These are phyloP conservation scores for Colletotrichum sansevieriae DNA, from an alignment of 2,329 filamentous ascomycete species.

Conservation along the genomic window DNA sequence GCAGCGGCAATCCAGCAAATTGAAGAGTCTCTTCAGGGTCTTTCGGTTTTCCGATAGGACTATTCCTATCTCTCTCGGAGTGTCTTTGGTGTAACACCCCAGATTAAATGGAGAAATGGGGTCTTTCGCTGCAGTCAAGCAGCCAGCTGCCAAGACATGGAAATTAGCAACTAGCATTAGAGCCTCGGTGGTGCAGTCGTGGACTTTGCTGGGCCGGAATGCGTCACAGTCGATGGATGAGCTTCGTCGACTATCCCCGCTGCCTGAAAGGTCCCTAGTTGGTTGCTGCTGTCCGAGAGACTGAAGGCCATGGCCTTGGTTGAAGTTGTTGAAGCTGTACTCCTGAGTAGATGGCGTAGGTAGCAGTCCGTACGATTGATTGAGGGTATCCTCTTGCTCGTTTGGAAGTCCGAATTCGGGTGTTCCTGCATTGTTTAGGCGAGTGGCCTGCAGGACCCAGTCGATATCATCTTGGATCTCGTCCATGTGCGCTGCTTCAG, in stretches of 20 bases:
- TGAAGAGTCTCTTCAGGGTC: background rate
- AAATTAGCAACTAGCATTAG: conserved; percentile 10
- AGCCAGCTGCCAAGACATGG: conserved; percentile 11
- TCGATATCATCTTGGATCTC: conserved; percentile 6
- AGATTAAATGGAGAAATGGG: conserved; percentile 2
- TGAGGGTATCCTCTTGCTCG: background rate
- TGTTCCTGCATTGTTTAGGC: conserved; percentile 5
- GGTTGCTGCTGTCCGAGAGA: background rate
- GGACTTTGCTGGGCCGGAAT: background rate
- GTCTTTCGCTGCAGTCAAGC: conserved; percentile 7
- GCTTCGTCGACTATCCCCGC: background rate
- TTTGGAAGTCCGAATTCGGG: background rate
- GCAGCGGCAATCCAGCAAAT: conserved; percentile 1
- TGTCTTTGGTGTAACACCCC: background rate
- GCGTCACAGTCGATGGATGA: conserved; percentile 1
- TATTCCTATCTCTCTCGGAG: conserved; percentile 13
- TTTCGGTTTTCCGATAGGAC: conserved; percentile 1
- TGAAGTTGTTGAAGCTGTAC: background rate
- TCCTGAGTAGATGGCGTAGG: background rate
- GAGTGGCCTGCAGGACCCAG: background rate
- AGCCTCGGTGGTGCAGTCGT: conserved; percentile 12
- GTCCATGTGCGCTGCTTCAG: background rate
- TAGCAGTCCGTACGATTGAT: background rate
- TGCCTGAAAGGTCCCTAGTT: background rate
- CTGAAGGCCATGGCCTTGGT: background rate